Base-by-base conservation (phyloP, 208 protist species). In the Wallacemonas sp. region DNA sequence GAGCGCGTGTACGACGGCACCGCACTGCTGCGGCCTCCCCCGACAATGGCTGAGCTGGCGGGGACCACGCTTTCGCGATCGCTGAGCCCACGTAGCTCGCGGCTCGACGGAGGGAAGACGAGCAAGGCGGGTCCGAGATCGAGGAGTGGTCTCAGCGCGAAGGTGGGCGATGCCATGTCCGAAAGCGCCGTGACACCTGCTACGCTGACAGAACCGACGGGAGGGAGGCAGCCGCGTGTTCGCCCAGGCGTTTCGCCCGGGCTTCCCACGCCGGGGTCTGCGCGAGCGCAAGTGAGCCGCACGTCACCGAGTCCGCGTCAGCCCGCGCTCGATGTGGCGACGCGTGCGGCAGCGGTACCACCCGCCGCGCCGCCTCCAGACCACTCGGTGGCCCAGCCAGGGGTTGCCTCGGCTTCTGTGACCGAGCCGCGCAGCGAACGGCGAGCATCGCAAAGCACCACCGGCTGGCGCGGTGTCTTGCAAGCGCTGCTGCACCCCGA, bases 1-100 rank as follows among this genome's bases (percentile, higher is more conserved):
- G 38, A 75, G n/a, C 42, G 65, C 3, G 46, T 58, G 28, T 58
- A 58, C 51, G 51, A 58, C 51, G 28, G 12, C 0, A 19, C 51
- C 6, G 30, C 51, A n/a, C 51, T 38, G 17, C 51, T 58, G 4
- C 51, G 51, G 22, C 9, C 51, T n/a, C 51, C 51, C 5, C 51
- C 51, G 5, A 38, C 51, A 14, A 58, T 58, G 12, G 51, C 51
- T 21, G 51, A 58, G 19, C 30, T 58, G 2, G 17, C 51, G 2
- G n/a, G 17, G 11, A 27, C 8, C 47, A 19, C n/a, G 11, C 24
- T 33, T n/a, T 55, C 47, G 8, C 11, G 24, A 5, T 11, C 47
- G 11, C 24, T 26, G n/a, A 55, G 47, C 47, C 47, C 8, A 14
- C 47, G 21, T 11, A 26, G 11, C 11, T 55, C 47, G n/a, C 26